Evolutionary conservation across 208 protist species (phyloP).

Genomic region (Crithidia acanthocephali): DNA sequence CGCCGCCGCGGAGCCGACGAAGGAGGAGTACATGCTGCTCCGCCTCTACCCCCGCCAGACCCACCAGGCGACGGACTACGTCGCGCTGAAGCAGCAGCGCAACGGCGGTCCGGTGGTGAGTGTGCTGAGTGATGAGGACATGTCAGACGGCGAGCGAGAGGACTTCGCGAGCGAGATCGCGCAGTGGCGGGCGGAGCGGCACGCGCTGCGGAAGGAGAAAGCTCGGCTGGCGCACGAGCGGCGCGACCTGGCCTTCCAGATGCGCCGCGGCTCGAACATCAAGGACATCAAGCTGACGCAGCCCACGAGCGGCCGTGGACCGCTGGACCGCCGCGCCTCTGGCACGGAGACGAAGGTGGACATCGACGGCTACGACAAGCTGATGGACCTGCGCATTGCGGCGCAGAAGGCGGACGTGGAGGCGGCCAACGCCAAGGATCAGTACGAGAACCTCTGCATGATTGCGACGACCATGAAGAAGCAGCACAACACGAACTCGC

Average conservation of each 20-base stretch:
- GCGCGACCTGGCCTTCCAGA: constrained; percentile 54
- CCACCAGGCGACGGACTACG: constrained; percentile 35
- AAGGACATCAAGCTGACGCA: constrained; percentile 46
- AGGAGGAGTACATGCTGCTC: constrained; percentile 8
- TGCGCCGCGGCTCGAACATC: constrained; percentile 74
- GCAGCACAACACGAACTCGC: constrained; percentile 10
- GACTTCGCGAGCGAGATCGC: constrained; percentile 35
- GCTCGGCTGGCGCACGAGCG: constrained; percentile 33
- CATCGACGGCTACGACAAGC: constrained; percentile 38
- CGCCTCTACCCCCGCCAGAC: constrained; percentile 31
- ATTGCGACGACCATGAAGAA: constrained; percentile 18
- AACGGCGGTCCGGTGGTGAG: constrained; percentile 17
- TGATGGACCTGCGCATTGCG: constrained; percentile 51
- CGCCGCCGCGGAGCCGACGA: not conserved
- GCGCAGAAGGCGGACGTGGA: constrained; percentile 33
- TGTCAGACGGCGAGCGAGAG: constrained; percentile 31
- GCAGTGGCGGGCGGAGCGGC: constrained; percentile 62
- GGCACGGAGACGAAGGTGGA: constrained; percentile 34
- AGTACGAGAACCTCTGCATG: constrained; percentile 8
- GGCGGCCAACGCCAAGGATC: constrained; percentile 34
- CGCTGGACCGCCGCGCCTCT: constrained; percentile 31
- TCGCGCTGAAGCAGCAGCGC: constrained; percentile 25
- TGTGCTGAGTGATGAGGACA: constrained; percentile 50
- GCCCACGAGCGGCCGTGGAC: constrained; percentile 31
- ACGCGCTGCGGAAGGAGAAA: constrained; percentile 40